A percentile compares a stretch with the other conserved stretches of the same genome.
Evolutionary conservation across 768 basidiomycete genomes (phyloP).

Genomic region (Dacryopinax primogenitus): DNA sequence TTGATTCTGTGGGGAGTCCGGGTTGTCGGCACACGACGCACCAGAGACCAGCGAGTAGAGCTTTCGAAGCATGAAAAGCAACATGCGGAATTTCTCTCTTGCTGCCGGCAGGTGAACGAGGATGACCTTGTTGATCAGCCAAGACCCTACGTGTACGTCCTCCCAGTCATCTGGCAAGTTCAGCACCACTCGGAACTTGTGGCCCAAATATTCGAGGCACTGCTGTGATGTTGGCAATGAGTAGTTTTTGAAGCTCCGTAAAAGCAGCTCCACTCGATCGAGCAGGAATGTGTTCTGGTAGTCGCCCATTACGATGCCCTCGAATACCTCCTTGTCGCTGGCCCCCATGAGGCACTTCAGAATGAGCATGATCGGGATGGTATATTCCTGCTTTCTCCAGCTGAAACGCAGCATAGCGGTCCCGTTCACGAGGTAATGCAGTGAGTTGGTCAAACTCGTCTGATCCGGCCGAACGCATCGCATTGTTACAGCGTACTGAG

Average conservation of each 20-base stretch:
- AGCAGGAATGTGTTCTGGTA: conserved; percentile 95
- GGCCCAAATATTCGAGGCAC: conserved; percentile 87
- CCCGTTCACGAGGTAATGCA: conserved; percentile 96
- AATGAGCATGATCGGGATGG: conserved; percentile 92
- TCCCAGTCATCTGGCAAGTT: conserved; percentile 88
- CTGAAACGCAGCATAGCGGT: conserved; percentile 93
- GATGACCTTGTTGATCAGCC: conserved; percentile 71
- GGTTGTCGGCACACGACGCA: conserved; percentile 85
- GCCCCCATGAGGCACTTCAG: conserved; percentile 85
- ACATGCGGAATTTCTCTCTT: conserved; percentile 87
- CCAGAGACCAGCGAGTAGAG: conserved; percentile 83
- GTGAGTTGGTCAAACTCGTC: conserved; percentile 81
- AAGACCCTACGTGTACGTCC: conserved; percentile 65
- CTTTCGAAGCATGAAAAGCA: conserved; percentile 95
- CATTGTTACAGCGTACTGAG: conserved; percentile 86
- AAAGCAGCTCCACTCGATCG: conserved; percentile 85
- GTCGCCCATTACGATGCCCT: conserved; percentile 92
- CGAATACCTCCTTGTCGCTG: conserved; percentile 92
- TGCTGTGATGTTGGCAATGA: conserved; percentile 75
- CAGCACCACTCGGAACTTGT: conserved; percentile 89
- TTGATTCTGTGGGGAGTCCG: conserved; percentile 97
- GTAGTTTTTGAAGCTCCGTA: conserved; percentile 92
- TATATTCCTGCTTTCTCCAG: conserved; percentile 97
- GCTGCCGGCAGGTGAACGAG: conserved; percentile 79
- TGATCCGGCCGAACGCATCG: conserved; percentile 91